A percentile compares a stretch with the other conserved stretches of the same genome.
phyloP scores from a whole-genome alignment of 441 rosid species.

The Arabidopsis lyrata region DNA sequence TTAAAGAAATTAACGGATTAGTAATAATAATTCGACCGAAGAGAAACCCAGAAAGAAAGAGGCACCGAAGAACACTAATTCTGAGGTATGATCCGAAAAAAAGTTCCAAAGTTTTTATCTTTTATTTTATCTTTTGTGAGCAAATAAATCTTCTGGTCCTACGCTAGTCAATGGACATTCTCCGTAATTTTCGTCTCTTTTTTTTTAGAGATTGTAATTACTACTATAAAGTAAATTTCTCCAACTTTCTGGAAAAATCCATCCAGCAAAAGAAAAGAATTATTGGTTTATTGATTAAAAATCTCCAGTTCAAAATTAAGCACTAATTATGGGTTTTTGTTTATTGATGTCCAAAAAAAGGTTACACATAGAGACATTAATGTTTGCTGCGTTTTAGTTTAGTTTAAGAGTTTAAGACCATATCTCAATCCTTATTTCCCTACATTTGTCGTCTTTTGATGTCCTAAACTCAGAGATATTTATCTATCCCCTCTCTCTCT shows the following conservation, averaged over 20 bases:
- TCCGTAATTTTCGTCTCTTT: not conserved
- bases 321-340: not conserved
- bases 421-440: not conserved
- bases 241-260: slow-evolving; percentile 19
- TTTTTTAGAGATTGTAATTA: not conserved
- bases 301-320: not conserved
- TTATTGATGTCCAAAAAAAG: not conserved
- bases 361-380: not conserved
- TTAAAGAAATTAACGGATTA: not conserved
- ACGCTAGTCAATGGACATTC: slow-evolving; percentile 19
- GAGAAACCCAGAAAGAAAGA: slow-evolving; percentile 14
- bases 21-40: not conserved
- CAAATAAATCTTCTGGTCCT: slow-evolving; percentile 14
- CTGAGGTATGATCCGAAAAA: slow-evolving; percentile 24
- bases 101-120: not conserved
- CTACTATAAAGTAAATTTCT: not conserved
- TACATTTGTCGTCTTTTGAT: slow-evolving; percentile 12
- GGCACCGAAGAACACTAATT: not conserved
- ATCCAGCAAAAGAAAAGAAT: not conserved
- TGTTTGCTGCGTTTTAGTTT: slow-evolving; percentile 18
- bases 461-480: slow-evolving; percentile 7
- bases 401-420: not conserved
- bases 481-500: not conserved
- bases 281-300: not conserved
- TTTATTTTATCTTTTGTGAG: not conserved